Evolutionary conservation across 345 rosid species (phyloP).

Genomic region (Dimocarpus longan): DNA sequence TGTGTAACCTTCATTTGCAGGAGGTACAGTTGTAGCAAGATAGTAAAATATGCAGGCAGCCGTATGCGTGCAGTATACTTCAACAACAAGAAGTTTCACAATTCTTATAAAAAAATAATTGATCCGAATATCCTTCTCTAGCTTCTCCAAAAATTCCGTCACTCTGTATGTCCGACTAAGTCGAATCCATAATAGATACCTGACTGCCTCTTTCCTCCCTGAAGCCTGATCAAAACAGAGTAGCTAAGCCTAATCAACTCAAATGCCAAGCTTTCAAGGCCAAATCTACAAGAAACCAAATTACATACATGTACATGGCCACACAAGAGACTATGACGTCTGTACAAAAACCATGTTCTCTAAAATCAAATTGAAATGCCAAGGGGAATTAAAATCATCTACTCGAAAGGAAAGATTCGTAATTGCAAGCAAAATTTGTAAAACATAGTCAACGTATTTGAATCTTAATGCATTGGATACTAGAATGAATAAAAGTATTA

Average conservation of each 20-base stretch:
- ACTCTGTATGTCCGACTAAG: constrained; percentile 63
- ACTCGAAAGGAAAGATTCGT: neutral
- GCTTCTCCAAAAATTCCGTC: constrained; percentile 60
- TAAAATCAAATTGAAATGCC: neutral
- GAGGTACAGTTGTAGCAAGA: constrained; percentile 84
- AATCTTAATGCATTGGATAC: no score
- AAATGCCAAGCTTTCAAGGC: neutral
- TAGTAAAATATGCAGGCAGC: constrained; percentile 95
- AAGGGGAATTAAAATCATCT: neutral
- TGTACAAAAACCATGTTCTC: neutral
- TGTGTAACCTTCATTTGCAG: constrained; percentile 70
- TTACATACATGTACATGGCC: neutral
- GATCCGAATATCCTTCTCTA: constrained; percentile 85
- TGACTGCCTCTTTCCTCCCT: constrained; percentile 66
- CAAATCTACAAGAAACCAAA: neutral
- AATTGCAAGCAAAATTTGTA: neutral
- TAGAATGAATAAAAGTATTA: neutral
- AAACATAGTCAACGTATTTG: neutral
- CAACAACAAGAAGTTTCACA: constrained; percentile 79
- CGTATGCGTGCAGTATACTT: constrained; percentile 84
- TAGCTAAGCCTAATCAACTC: neutral
- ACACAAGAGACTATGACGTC: neutral
- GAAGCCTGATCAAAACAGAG: constrained; percentile 39
- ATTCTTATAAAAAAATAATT: constrained; percentile 81
- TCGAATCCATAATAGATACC: constrained; percentile 78